Evolutionary conservation across 148 eudicot species (phyloP), one percentile per base, ranked within the genome.

Genomic region (Heliosperma pusillum): DNA sequence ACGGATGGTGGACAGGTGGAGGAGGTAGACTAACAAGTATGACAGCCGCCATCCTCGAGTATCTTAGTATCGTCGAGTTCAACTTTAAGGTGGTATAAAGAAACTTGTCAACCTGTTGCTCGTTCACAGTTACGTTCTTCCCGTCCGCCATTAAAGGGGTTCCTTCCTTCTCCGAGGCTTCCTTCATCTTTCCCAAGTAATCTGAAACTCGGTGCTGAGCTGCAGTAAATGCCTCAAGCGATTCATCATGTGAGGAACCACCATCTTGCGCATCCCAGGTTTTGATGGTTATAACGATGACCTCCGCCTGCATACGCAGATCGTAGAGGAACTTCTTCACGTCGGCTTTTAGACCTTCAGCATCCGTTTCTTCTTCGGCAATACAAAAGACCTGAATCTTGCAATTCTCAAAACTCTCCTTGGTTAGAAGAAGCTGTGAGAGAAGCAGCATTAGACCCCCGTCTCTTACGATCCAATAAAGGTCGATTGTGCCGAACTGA

Each of bases 391-490:
- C 99, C 82, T 89, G 99, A 73, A 95, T 95, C 81, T 95, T 95
- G 83, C 99, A 95, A 82, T 93, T 90, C 79, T 95, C 99, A 24
- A 95, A 95, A 77, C 92, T 92, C 78, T 88, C 97, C 63, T 95
- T 95, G 9, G 97, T 92, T 10, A 95, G 85, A 47, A 95, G 97
- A 68, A 95, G 97, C 80, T 95, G 99, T 11, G 99, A 95, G 66
- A 95, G 96, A 2, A 95, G 89, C 17, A 95, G 90, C 99, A 95
- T 95, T n/a, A 95, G 90, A 67, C 99, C 99, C 13, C 99, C 99
- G 66, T 95, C 99, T 74, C 99, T 77, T 21, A 95, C 99, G 47
- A 95, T 95, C 99, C 99, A 95, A 73, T 95, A 95, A 74, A 95
- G 85, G 84, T 95, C 99, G 11, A 95, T 95, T 17, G 97, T 92